phyloP scores from a whole-genome alignment of 176 grass and related monocot genomes.

The Neostapfia colusana region DNA sequence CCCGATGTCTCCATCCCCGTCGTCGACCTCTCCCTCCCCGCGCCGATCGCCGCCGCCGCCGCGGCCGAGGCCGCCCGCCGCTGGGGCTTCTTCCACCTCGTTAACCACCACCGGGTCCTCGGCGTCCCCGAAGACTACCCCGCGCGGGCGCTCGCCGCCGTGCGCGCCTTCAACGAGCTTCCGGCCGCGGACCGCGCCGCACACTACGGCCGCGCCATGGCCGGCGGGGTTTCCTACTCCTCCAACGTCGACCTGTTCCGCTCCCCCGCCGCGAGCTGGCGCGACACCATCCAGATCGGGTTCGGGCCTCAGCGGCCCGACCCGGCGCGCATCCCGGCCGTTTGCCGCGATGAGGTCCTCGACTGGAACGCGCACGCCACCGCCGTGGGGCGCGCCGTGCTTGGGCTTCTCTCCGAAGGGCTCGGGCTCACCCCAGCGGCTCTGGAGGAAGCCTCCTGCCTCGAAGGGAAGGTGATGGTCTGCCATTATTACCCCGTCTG shows the following conservation, averaged over 20 bases:
- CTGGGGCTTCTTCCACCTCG: conserved; percentile 85
- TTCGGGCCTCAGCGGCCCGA: conserved; percentile 48
- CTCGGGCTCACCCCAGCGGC: conserved; percentile 33
- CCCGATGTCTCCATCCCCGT: conserved; percentile 44
- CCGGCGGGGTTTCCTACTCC: conserved; percentile 59
- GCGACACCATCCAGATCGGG: conserved; percentile 67
- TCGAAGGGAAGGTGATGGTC: conserved; percentile 60
- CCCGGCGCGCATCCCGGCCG: conserved; percentile 49
- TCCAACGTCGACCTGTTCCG: conserved; percentile 74
- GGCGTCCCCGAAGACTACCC: conserved; percentile 44
- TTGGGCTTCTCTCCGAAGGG: conserved; percentile 61
- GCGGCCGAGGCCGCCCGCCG: conserved; percentile 43
- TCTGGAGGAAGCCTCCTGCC: conserved; percentile 48
- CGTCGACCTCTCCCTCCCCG: conserved; percentile 53
- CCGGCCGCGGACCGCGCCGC: conserved; percentile 53
- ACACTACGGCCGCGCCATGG: conserved; percentile 58
- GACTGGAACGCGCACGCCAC: conserved; percentile 58
- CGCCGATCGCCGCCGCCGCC: conserved; percentile 33
- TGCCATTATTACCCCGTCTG: conserved; percentile 93
- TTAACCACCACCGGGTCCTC: conserved; percentile 54
- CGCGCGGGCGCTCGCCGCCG: conserved; percentile 45
- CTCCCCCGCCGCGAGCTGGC: conserved; percentile 77
- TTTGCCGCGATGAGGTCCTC: conserved; percentile 57
- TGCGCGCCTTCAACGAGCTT: conserved; percentile 76
- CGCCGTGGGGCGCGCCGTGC: conserved; percentile 39